Percentiles rank a stretch among this genome's conserved stretches.
Conservation (phyloP, 805 yeast genomes). For the Ogataea pilisensis region DNA sequence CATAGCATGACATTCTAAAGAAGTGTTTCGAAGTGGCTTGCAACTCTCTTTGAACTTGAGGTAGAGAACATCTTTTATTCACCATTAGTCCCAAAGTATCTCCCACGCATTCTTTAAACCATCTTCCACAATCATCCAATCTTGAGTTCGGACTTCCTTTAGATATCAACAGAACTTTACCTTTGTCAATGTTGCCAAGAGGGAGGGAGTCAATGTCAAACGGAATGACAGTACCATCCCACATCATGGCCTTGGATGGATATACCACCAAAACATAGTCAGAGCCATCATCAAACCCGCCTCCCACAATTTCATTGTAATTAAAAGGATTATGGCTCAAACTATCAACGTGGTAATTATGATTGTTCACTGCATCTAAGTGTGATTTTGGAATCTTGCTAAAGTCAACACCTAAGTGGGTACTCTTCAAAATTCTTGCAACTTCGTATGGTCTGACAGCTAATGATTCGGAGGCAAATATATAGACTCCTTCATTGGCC, state of each 20-base stretch:
- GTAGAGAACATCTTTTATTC: constrained; percentile 66
- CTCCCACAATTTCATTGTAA: constrained; percentile 7
- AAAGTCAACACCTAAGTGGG: constrained; percentile 50
- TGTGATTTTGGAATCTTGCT: constrained; percentile 32
- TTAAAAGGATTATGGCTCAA: constrained; percentile 6
- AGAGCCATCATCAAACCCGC: constrained; percentile 10
- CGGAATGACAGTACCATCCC: constrained; percentile 80
- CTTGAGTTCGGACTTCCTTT: constrained; percentile 61
- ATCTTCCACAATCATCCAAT: constrained; percentile 51
- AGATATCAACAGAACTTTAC: constrained; percentile 62
- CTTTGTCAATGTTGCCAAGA: constrained; percentile 56
- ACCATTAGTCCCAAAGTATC: constrained; percentile 49
- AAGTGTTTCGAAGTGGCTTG: constrained; percentile 60
- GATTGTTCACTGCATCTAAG: constrained; percentile 27
- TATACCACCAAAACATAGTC: constrained; percentile 72
- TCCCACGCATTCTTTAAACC: constrained; percentile 54
- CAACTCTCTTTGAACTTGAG: constrained; percentile 69
- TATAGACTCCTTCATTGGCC: constrained; percentile 72
- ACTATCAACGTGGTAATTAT: constrained; percentile 21
- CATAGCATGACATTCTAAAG: constrained; percentile 61
- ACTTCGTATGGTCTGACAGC: constrained; percentile 40
- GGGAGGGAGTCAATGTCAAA: constrained; percentile 45
- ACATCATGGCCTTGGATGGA: constrained; percentile 79
- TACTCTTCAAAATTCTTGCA: constrained; percentile 39
- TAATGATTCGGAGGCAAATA: constrained; percentile 67